Base-by-base conservation (phyloP, 257 asterid species). In the Ilex aquifolium region DNA sequence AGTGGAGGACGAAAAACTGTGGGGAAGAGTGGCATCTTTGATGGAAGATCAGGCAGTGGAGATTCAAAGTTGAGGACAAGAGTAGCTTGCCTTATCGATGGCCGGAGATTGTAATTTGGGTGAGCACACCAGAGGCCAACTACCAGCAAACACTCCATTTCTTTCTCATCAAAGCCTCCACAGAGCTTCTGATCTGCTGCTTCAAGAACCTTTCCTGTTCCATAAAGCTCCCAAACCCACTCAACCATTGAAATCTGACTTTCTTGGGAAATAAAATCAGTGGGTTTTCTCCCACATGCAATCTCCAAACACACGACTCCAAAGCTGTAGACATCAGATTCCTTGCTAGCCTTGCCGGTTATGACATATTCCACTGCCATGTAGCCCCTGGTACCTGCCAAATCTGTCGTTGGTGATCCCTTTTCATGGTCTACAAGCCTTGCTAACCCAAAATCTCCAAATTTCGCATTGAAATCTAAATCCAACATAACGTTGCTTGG, bases 221-320 rank as follows among this genome's bases (percentile, higher is more conserved):
- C 69, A 1, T 76, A 68, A 5, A 72, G 61, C 3, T 21, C 52
- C 81, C 79, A 65, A 8, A 65, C 69, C 68, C 68, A 65, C n/a
- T 65, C 72, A 32, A 77, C 70, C 60, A 72, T 21, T 14, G 53
- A 44, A 10, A 66, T 61, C 44, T 58, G 57, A 3, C 44, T 32
- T 40, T 57, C 60, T 32, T 31, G 32, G 6, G 48, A 56, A 11
- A 14, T 9, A 12, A 42, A 7, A 36, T 68, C 74, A 13, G 30
- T 49, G 8, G 76, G 57, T 66, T 31, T 56, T 10, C 56, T 40
- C 32, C 69, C 69, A 31, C 56, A 39, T 6, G 63, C 59, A 31
- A 31, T 65, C 63, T 14, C 56, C 44, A 49, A 11, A 49, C n/a
- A 12, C 54, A 49, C 54, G 11, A 49, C 54, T 4, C 54, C 54